phyloP scores from a whole-genome alignment of 2,329 filamentous ascomycete genomes.

The Hymenoscyphus albidus region DNA sequence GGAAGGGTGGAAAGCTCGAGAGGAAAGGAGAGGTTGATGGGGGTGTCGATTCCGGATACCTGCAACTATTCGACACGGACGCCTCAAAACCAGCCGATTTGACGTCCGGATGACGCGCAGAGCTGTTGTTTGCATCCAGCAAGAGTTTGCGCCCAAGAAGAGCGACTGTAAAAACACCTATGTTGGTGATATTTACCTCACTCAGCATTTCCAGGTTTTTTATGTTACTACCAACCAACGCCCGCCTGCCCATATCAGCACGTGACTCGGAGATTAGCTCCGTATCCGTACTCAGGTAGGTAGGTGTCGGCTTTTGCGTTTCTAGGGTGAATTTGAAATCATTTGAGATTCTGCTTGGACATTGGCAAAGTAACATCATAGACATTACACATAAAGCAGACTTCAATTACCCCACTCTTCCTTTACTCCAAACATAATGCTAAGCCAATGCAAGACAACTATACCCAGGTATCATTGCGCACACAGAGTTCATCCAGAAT shows the following conservation, averaged over 20 bases:
- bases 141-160: slow-evolving; percentile 26
- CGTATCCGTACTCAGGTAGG: too few relatives aligned
- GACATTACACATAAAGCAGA: neutral
- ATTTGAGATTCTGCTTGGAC: too few relatives aligned
- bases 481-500: too few relatives aligned
- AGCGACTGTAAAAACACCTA: slow-evolving; percentile 19
- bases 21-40: slow-evolving; percentile 13
- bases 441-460: neutral
- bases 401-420: neutral
- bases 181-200: neutral
- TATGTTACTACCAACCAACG: neutral
- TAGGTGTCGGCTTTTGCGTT: too few relatives aligned
- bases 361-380: too few relatives aligned
- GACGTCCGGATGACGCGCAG: slow-evolving; percentile 30
- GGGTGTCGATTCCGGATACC: slow-evolving; percentile 27
- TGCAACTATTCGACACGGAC: slow-evolving; percentile 32
- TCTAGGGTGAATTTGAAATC: too few relatives aligned
- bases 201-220: neutral
- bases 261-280: neutral
- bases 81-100: slow-evolving; percentile 26
- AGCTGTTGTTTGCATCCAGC: slow-evolving; percentile 35
- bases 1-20: slow-evolving; percentile 32
- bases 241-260: neutral
- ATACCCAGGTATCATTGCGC: too few relatives aligned
- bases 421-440: neutral